A percentile compares a stretch with the other conserved stretches of the same genome.
Evolutionary conservation across 345 rosid species (phyloP).

Genomic region (Citrus sp.): DNA sequence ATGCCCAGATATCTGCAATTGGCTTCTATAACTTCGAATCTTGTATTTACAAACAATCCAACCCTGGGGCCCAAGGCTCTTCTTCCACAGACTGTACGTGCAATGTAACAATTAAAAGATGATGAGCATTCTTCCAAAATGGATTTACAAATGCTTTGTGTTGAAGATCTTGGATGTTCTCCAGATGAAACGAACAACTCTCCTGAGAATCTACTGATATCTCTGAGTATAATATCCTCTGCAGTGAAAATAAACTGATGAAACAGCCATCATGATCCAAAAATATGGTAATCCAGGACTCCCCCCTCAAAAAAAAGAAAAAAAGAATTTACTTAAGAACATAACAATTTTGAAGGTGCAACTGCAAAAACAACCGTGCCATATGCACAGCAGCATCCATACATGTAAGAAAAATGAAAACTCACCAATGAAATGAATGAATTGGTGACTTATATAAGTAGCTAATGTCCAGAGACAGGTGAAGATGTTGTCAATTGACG

Average conservation of each 20-base stretch:
- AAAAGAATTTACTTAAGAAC: background rate
- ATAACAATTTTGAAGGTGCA: background rate
- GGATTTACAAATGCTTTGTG: slow-evolving; percentile 20
- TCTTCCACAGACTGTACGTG: slow-evolving; percentile 25
- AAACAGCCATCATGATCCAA: slow-evolving; percentile 6
- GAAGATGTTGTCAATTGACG: slow-evolving; percentile 30
- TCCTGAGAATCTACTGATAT: slow-evolving; percentile 30
- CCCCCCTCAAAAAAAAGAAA: background rate
- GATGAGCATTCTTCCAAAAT: slow-evolving; percentile 28
- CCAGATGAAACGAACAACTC: slow-evolving; percentile 23
- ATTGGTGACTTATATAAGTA: slow-evolving; percentile 28
- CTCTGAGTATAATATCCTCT: slow-evolving; percentile 52
- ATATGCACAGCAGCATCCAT: background rate
- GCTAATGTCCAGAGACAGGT: slow-evolving; percentile 36
- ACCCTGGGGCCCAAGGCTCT: slow-evolving; percentile 10
- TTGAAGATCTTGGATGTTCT: slow-evolving; percentile 30
- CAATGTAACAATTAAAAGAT: slow-evolving; percentile 14
- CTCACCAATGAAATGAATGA: slow-evolving; percentile 50
- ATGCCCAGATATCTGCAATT: slow-evolving; percentile 23
- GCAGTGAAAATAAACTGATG: slow-evolving; percentile 16
- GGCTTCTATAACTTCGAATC: slow-evolving; percentile 16
- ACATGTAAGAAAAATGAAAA: slow-evolving; percentile 5
- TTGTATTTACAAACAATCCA: slow-evolving; percentile 36
- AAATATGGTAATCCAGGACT: background rate
- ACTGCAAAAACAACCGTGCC: background rate